Base-by-base conservation (phyloP, 768 basidiomycete species). In the Russula sp. region DNA sequence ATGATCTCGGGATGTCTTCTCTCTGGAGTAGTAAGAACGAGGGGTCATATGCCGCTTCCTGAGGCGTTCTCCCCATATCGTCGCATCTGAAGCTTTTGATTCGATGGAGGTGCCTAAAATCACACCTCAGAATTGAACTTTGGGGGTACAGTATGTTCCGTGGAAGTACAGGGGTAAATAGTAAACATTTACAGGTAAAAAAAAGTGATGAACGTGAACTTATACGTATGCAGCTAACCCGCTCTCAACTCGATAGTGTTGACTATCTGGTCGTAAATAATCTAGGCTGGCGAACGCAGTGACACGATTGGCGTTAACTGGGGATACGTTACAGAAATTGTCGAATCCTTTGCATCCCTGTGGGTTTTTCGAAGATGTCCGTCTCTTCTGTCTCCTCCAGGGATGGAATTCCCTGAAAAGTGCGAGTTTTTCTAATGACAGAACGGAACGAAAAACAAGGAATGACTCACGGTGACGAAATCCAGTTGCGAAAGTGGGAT, bases 381-480 rank as follows among this genome's bases (percentile, higher is more conserved):
- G 59, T 65, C 14, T 58, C 66, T 48, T 61, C 63, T n/a, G 66
- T 67, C 52, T 67, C 66, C 44, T 61, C 63, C 18, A 61, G 6
- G 16, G 56, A 55, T 18, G 66, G 63, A 13, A 67, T 61, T 6
- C 64, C 66, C 66, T 67, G 27, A 18, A 13, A 37, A 22, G 11
- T 14, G 10, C 0, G n/a, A 44, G 35, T 34, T 48, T 13, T 44
- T 22, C n/a, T 32, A 35, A 49, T 9, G 35, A 31, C 9, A 7
- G n/a, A 44, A 40, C 32, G 37, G 42, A 9, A 18, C 32, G 6
- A 4, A 20, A 10, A 52, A 40, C 39, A 32, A 11, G 50, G 44
- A 34, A 53, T 10, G 45, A 55, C 66, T 45, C 56, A 65, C 66
- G 10, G 66, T 65, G 22, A 52, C 51, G 40, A 67, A 67, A 57